Percentiles rank a stretch among this genome's conserved stretches.
These are phyloP conservation scores for Akanthomyces dipterigenus DNA, from an alignment of 2,329 filamentous ascomycete genomes.

Conservation along the genomic window DNA sequence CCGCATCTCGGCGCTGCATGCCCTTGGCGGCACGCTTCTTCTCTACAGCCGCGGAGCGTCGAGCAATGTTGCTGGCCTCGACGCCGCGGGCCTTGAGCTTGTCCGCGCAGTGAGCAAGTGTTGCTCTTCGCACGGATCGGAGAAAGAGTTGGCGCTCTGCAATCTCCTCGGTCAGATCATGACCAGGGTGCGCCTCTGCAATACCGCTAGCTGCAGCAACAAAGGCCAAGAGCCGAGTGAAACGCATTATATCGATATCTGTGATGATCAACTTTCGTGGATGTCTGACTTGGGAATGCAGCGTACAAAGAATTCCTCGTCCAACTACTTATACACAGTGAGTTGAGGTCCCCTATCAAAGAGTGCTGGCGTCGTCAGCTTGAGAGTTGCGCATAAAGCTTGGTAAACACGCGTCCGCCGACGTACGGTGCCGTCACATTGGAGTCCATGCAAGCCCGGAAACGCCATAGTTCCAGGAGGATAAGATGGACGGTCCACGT, in stretches of 20 bases:
- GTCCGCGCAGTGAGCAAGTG: conserved; percentile 39
- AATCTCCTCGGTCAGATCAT: conserved; percentile 41
- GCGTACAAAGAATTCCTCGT: neutral
- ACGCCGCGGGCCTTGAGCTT: conserved; percentile 41
- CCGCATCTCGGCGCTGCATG: conserved; percentile 26
- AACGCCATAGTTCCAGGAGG: neutral
- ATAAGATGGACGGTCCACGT: neutral
- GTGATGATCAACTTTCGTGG: neutral
- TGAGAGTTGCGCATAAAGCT: neutral
- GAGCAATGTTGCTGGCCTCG: conserved; percentile 35
- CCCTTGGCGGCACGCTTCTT: conserved; percentile 34
- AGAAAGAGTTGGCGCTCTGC: conserved; percentile 41
- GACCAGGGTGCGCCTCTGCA: conserved; percentile 35
- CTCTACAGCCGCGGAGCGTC: conserved; percentile 35
- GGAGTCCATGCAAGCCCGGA: neutral
- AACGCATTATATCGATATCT: neutral
- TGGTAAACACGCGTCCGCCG: neutral
- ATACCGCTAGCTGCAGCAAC: neutral
- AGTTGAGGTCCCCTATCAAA: neutral
- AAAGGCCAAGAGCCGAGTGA: neutral
- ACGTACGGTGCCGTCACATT: neutral
- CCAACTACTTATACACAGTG: neutral
- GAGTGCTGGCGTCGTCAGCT: neutral
- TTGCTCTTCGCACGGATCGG: conserved; percentile 29
- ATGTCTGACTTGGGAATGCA: neutral